A percentile compares a stretch with the other conserved stretches of the same genome.
phyloP scores from a whole-genome alignment of 352 stramenopile genomes.

The Blastocystis sp. region DNA sequence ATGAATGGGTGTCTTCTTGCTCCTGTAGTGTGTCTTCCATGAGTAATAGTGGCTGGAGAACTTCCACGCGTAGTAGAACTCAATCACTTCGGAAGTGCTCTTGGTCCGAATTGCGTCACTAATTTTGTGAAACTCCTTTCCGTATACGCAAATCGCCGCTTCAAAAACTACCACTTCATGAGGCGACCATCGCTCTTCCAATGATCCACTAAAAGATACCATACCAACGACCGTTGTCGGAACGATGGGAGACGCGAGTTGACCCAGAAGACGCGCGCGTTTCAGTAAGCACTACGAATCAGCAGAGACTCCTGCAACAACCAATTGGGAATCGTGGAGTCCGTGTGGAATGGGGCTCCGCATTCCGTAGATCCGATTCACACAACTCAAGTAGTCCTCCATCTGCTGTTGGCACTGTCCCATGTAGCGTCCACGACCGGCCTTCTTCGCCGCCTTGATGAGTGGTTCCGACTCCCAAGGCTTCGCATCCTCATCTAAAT shows the following conservation, averaged over 20 bases:
- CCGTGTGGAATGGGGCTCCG: slow-evolving; percentile 32
- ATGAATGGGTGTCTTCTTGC: background rate
- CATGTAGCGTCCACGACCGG: background rate
- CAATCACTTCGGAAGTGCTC: slow-evolving; percentile 67
- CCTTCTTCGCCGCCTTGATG: background rate
- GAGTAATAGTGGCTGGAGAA: slow-evolving; percentile 69
- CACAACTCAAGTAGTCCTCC: slow-evolving; percentile 15
- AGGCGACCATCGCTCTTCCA: slow-evolving; percentile 63
- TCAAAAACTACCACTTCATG: slow-evolving; percentile 72
- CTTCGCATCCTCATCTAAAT: background rate
- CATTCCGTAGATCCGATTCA: slow-evolving; percentile 25
- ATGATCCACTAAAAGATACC: background rate
- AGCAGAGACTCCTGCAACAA: background rate
- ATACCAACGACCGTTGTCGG: background rate
- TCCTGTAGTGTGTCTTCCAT: slow-evolving; percentile 65
- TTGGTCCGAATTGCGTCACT: slow-evolving; percentile 67
- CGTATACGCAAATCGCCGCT: slow-evolving; percentile 65
- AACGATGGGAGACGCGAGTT: background rate
- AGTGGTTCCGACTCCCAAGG: background rate
- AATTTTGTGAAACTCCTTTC: slow-evolving; percentile 70
- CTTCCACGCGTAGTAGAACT: slow-evolving; percentile 79
- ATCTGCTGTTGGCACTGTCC: slow-evolving; percentile 22
- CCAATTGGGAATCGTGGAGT: slow-evolving; percentile 34
- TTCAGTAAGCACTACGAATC: slow-evolving; percentile 7
- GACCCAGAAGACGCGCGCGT: slow-evolving; percentile 16